phyloP scores from a whole-genome alignment of 1,284 basidiomycete species.

The Irpex lacteus region DNA sequence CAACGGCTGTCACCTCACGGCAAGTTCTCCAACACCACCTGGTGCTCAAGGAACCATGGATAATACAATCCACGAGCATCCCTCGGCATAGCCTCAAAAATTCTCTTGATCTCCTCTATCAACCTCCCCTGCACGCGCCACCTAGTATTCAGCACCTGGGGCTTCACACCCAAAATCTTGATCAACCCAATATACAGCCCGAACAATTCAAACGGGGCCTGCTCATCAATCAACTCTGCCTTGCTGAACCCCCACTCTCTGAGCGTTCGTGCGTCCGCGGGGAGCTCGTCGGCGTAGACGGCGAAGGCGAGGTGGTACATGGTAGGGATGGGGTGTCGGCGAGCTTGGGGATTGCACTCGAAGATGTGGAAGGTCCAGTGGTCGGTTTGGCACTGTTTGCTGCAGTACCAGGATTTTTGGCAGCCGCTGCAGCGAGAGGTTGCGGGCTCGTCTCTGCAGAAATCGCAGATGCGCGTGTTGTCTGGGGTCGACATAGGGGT shows the following conservation, averaged over 20 bases:
- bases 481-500: too few species aligned
- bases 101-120: slow-evolving; percentile 30
- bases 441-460: background rate
- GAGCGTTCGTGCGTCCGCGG: background rate
- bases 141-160: slow-evolving; percentile 27
- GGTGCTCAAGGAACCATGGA: slow-evolving; percentile 34
- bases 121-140: slow-evolving; percentile 33
- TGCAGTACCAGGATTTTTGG: background rate
- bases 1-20: background rate
- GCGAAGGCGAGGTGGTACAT: background rate
- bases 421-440: background rate
- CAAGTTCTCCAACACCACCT: slow-evolving; percentile 25
- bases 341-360: background rate
- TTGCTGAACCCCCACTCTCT: slow-evolving; percentile 36
- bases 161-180: slow-evolving; percentile 17
- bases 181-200: slow-evolving; percentile 33
- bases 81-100: slow-evolving; percentile 25
- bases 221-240: slow-evolving; percentile 10
- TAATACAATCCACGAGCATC: slow-evolving; percentile 26
- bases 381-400: background rate
- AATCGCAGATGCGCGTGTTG: background rate
- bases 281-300: background rate
- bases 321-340: background rate
- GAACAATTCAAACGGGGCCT: slow-evolving; percentile 23
- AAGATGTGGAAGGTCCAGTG: background rate